A percentile compares a stretch with the other conserved stretches of the same genome.
Conservation (phyloP, 2,329 filamentous ascomycete species). For the Fusarium sp. region DNA sequence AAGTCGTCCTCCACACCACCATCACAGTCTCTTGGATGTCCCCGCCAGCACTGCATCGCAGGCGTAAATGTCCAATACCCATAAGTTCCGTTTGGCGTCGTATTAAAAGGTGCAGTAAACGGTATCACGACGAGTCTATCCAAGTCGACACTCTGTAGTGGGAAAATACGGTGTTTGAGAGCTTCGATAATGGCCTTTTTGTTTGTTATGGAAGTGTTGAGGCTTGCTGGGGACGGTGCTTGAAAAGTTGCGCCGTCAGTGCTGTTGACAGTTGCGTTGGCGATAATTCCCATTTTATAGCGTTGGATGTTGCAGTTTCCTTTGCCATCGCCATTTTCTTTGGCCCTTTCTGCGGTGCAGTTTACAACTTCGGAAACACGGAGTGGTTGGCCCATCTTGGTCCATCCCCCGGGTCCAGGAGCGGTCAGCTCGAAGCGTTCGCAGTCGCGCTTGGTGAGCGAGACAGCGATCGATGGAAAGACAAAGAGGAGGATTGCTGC, state of each 20-base stretch:
- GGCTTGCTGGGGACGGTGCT: not conserved
- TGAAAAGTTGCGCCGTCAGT: not conserved
- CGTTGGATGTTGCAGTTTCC: not conserved
- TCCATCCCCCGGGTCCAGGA: not conserved
- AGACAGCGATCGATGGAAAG: rapidly evolving
- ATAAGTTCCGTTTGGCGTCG: not conserved
- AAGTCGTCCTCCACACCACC: not conserved
- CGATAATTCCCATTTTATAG: not conserved
- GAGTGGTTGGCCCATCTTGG: not conserved
- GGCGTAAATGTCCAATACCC: not conserved
- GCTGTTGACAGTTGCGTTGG: not conserved
- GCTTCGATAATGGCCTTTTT: not conserved
- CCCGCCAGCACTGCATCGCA: not conserved
- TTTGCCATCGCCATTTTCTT: not conserved
- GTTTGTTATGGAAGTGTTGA: not conserved
- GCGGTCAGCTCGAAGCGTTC: not conserved
- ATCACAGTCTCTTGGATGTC: not conserved
- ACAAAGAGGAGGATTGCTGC: too few species aligned
- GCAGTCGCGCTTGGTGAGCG: not conserved
- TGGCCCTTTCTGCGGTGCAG: not conserved
- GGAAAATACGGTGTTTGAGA: rapidly evolving
- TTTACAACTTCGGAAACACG: not conserved
- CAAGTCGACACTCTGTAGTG: not conserved
- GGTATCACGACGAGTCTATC: not conserved
- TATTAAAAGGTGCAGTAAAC: not conserved